Conservation (phyloP, 129 eudicot genomes). For the Scalesia atractyloides region DNA sequence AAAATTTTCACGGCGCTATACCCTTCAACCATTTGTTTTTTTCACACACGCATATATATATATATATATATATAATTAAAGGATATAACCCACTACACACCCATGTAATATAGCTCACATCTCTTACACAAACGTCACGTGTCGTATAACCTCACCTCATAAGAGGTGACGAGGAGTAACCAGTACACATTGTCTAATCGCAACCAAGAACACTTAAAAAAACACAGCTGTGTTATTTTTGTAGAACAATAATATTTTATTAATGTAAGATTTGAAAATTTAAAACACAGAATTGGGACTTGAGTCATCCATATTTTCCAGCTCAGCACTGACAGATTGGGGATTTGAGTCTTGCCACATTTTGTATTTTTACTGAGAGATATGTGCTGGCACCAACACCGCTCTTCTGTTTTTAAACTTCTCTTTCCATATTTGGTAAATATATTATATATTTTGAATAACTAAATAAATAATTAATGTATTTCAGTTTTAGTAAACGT, state of each 20-base stretch:
- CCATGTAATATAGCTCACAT: too few species aligned
- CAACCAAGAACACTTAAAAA: too few species aligned
- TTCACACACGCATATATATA: too few species aligned
- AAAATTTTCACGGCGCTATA: too few species aligned
- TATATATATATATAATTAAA: too few species aligned
- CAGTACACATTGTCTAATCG: too few species aligned
- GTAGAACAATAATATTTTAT: not conserved
- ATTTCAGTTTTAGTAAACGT: not conserved
- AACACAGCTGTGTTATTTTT: not conserved
- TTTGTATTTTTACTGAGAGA: conserved; percentile 7
- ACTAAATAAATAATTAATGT: not conserved
- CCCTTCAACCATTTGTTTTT: too few species aligned
- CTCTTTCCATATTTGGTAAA: not conserved
- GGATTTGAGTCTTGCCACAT: conserved; percentile 13
- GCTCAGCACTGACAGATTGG: conserved; percentile 12
- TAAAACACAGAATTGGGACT: conserved; percentile 4
- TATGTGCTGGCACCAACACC: conserved; percentile 31
- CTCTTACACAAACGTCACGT: too few species aligned
- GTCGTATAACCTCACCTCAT: too few species aligned
- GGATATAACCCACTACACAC: too few species aligned
- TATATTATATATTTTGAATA: not conserved
- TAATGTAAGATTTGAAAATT: not conserved
- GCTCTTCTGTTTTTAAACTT: not conserved
- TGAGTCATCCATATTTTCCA: conserved; percentile 4
- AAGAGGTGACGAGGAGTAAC: too few species aligned